phyloP scores from a whole-genome alignment of 1,284 basidiomycete genomes.

The Papiliotrema fonsecae region DNA sequence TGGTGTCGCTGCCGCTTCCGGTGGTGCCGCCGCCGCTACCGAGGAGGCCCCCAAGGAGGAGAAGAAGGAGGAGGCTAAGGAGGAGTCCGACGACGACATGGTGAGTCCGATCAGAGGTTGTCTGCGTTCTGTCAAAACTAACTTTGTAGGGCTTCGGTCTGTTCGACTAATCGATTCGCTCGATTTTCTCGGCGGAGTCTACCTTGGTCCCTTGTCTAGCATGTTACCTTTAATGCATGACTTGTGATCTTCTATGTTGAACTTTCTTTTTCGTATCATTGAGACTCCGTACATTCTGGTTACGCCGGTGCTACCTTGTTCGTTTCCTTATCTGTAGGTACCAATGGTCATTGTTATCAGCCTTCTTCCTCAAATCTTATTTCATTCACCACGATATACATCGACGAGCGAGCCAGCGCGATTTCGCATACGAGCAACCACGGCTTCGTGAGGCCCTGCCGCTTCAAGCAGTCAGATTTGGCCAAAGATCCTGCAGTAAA shows the following conservation, averaged over 20 bases:
- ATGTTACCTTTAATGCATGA: conserved; percentile 1
- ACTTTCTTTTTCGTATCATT: too few species aligned
- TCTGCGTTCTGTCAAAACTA: neutral
- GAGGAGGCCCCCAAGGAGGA: conserved; percentile 64
- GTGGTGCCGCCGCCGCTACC: conserved; percentile 59
- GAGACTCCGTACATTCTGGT: too few species aligned
- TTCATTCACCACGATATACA: too few species aligned
- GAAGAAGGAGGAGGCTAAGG: conserved; percentile 86
- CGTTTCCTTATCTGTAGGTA: too few species aligned
- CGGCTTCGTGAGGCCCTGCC: too few species aligned
- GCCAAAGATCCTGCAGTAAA: too few species aligned
- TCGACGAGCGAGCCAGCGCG: too few species aligned
- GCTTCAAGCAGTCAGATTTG: too few species aligned
- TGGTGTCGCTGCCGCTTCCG: conserved; percentile 52
- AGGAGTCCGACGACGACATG: conserved; percentile 86
- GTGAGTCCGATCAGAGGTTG: conserved; percentile 51
- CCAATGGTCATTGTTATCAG: too few species aligned
- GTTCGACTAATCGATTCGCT: conserved; percentile 60
- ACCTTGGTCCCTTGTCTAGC: neutral
- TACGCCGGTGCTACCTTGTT: too few species aligned
- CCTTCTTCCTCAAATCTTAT: too few species aligned
- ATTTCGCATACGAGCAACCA: too few species aligned
- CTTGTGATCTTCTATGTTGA: neutral
- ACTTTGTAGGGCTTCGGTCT: conserved; percentile 66
- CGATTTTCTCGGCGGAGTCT: neutral